phyloP scores from a whole-genome alignment of 2,329 filamentous ascomycete species.

The Colletotrichum falcatum region DNA sequence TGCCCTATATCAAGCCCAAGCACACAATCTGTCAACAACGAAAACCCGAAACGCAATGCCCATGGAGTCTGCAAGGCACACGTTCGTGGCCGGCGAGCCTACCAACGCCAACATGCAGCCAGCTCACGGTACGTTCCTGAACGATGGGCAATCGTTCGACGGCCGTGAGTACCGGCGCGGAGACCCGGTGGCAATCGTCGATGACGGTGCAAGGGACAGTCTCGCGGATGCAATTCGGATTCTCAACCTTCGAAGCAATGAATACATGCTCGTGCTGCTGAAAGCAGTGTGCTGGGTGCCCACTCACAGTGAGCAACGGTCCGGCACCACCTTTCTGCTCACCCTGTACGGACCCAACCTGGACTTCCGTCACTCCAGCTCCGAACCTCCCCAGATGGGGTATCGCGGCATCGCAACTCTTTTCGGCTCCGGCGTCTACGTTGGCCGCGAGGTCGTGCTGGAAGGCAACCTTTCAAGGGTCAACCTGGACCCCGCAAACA shows the following conservation, averaged over 20 bases:
- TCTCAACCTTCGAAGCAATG: conserved; percentile 35
- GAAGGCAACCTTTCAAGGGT: conserved; percentile 31
- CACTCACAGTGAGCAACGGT: conserved; percentile 39
- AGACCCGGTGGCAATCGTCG: conserved; percentile 35
- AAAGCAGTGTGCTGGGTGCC: conserved; percentile 40
- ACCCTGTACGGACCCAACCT: conserved; percentile 34
- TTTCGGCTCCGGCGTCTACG: conserved; percentile 33
- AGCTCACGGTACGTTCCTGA: conserved; percentile 35
- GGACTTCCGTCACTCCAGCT: conserved; percentile 24
- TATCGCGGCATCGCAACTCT: conserved; percentile 35
- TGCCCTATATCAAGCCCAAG: neutral
- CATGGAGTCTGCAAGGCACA: neutral
- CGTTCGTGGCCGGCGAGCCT: conserved; percentile 5
- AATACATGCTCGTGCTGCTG: conserved; percentile 33
- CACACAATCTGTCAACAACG: neutral
- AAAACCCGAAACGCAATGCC: conserved; percentile 6
- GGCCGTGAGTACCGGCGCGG: conserved; percentile 31
- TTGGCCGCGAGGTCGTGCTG: conserved; percentile 30
- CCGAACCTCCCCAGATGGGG: conserved; percentile 24
- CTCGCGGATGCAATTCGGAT: conserved; percentile 27
- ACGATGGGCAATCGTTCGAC: conserved; percentile 37
- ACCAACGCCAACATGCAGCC: conserved; percentile 34
- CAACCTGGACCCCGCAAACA: conserved; percentile 17
- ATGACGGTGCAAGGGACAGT: conserved; percentile 32
- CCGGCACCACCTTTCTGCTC: conserved; percentile 35